Conservation (phyloP, 1,284 basidiomycete genomes). For the Rhodotorula sp. region DNA sequence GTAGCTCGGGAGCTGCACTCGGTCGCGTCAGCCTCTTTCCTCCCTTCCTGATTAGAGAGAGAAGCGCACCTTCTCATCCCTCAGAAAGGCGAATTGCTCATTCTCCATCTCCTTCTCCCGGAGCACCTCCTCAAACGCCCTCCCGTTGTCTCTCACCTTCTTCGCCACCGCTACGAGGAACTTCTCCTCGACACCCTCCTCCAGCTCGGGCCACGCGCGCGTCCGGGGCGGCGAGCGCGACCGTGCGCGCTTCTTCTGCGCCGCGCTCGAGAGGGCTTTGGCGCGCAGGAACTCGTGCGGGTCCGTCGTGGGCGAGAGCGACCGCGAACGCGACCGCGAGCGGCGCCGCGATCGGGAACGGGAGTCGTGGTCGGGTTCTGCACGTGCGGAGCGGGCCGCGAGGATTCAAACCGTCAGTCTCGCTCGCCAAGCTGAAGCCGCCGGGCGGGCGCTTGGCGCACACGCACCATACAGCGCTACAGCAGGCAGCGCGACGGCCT, state of each 20-base stretch:
- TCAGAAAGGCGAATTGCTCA: slow-evolving; percentile 77
- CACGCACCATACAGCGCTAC: slow-evolving; percentile 78
- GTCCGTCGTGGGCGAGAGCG: slow-evolving; percentile 46
- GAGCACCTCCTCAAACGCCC: slow-evolving; percentile 72
- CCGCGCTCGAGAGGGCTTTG: neutral
- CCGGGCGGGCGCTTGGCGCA: too few relatives aligned
- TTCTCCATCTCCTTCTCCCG: slow-evolving; percentile 76
- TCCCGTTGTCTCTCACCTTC: slow-evolving; percentile 78
- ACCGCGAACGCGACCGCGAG: slow-evolving; percentile 45
- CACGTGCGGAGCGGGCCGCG: neutral
- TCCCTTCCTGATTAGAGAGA: neutral
- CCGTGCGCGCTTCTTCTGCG: slow-evolving; percentile 17
- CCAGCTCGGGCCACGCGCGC: slow-evolving; percentile 58
- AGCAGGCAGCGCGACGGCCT: slow-evolving; percentile 80
- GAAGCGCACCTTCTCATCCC: slow-evolving; percentile 63
- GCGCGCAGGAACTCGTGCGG: slow-evolving; percentile 16
- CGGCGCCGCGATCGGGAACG: slow-evolving; percentile 49
- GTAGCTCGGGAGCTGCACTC: slow-evolving; percentile 70
- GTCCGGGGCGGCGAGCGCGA: slow-evolving; percentile 40
- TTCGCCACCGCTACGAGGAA: slow-evolving; percentile 82
- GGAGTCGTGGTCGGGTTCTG: slow-evolving; percentile 31
- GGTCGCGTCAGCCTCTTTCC: neutral
- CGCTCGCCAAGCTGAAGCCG: neutral
- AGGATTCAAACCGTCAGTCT: neutral
- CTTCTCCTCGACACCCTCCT: slow-evolving; percentile 67